phyloP scores from a whole-genome alignment of 208 protist species.

The Trypanosoma vivax region DNA sequence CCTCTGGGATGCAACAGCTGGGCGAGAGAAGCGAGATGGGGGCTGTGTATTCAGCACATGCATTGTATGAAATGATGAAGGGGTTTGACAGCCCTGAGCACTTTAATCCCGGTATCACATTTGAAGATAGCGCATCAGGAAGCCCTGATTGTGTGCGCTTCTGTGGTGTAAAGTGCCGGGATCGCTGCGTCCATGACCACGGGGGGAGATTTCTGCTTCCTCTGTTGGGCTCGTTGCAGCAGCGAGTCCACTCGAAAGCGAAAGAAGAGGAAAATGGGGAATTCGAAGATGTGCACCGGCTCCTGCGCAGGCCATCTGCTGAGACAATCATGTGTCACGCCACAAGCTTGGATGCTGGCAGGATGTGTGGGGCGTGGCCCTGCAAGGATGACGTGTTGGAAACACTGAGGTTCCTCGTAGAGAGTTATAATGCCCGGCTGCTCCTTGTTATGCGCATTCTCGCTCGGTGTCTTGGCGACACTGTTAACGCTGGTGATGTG shows the following conservation, averaged over 20 bases:
- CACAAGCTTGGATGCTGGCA: conserved; percentile 1
- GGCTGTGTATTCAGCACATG: neutral
- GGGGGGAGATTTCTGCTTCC: conserved; percentile 10
- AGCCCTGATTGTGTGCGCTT: neutral
- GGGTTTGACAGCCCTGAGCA: conserved; percentile 2
- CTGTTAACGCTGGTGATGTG: neutral
- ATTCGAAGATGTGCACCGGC: neutral
- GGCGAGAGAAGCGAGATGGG: neutral
- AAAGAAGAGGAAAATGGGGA: neutral
- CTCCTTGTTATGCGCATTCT: conserved; percentile 37
- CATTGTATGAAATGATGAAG: conserved; percentile 7
- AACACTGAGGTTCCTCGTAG: conserved; percentile 29
- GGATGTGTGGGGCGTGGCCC: conserved; percentile 17
- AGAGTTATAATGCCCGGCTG: conserved; percentile 37
- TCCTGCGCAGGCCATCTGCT: conserved; percentile 7
- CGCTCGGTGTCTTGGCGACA: conserved; percentile 20
- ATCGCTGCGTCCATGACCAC: neutral
- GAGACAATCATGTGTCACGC: conserved; percentile 10
- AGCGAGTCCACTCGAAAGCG: neutral
- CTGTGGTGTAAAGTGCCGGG: conserved; percentile 9
- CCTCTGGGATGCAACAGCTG: neutral
- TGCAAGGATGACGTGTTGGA: conserved; percentile 18
- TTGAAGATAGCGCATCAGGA: neutral
- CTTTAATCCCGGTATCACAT: neutral
- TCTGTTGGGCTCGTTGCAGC: neutral